These are phyloP conservation scores for Aspergillus sp. DNA, from an alignment of 2,329 filamentous ascomycete genomes.

Conservation along the genomic window DNA sequence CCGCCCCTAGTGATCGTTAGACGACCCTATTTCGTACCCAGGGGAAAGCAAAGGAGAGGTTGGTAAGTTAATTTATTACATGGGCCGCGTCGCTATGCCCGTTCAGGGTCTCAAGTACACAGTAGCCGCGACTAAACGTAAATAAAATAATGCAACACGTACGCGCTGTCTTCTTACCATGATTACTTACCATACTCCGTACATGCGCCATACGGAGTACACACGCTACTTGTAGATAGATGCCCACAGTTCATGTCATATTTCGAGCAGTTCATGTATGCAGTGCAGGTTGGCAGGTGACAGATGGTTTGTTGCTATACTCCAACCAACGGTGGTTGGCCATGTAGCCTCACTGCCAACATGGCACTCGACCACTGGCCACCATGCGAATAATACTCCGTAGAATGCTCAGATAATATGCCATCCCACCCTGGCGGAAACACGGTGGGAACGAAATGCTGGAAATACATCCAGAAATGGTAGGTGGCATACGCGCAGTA, in stretches of 20 bases:
- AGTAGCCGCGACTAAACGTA: no score
- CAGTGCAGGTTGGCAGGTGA: background rate
- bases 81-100: conserved; percentile 8
- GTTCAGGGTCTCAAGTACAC: conserved; percentile 1
- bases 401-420: background rate
- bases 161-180: background rate
- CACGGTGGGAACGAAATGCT: no score
- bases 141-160: background rate
- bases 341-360: conserved; percentile 12
- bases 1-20: conserved; percentile 17
- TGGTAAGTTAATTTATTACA: background rate
- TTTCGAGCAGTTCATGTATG: background rate
- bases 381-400: no score
- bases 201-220: no score
- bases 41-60: conserved; percentile 13
- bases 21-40: conserved; percentile 13
- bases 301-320: no score
- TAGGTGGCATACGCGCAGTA: background rate
- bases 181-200: no score
- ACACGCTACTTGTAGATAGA: no score
- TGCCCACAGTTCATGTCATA: no score
- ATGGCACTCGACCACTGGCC: conserved; percentile 1
- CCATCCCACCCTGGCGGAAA: background rate
- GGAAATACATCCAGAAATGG: background rate
- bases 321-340: conserved; percentile 8